Percentiles rank a stretch among this genome's conserved stretches.
Evolutionary conservation across 1,139 yeast genomes (phyloP).

Genomic region (Suhomyces terraborum): DNA sequence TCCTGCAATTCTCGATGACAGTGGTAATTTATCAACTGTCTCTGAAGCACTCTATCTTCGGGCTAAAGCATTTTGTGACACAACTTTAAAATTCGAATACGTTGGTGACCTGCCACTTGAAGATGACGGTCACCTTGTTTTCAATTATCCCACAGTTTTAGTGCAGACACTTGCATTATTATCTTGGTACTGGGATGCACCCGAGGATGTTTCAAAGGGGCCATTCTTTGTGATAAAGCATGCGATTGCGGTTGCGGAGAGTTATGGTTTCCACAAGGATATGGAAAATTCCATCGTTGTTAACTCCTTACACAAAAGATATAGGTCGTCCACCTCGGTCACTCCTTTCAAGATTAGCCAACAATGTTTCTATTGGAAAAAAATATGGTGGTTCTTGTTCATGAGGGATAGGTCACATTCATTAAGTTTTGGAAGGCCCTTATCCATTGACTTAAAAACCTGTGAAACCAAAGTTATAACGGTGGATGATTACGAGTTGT

Average conservation of each 20-base stretch:
- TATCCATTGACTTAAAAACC: constrained; percentile 10
- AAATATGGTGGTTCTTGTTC: constrained; percentile 21
- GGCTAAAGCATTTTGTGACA: constrained; percentile 16
- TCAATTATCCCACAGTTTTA: constrained; percentile 18
- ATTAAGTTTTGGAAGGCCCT: constrained; percentile 18
- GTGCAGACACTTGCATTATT: constrained; percentile 16
- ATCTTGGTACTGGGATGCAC: constrained; percentile 21
- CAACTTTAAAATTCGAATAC: constrained; percentile 17
- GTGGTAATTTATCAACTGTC: constrained; percentile 9
- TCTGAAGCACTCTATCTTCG: constrained; percentile 15
- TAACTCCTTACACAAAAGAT: constrained; percentile 1
- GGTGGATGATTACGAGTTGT: constrained; percentile 14
- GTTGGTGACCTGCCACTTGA: constrained; percentile 15
- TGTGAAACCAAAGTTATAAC: constrained; percentile 11
- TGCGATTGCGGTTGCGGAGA: constrained; percentile 15
- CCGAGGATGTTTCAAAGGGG: constrained; percentile 17
- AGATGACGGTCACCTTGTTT: constrained; percentile 18
- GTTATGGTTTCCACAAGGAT: constrained; percentile 17
- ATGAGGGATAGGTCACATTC: constrained; percentile 17
- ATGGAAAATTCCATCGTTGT: constrained; percentile 8
- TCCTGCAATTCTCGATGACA: constrained; percentile 18
- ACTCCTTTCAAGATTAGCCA: constrained; percentile 10
- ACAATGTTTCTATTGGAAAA: constrained; percentile 14
- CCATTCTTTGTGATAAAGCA: constrained; percentile 10
- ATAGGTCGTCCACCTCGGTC: constrained; percentile 1